A percentile compares a stretch with the other conserved stretches of the same genome.
Evolutionary conservation across 2,329 filamentous ascomycete genomes (phyloP).

Genomic region (Penicillium sp.): DNA sequence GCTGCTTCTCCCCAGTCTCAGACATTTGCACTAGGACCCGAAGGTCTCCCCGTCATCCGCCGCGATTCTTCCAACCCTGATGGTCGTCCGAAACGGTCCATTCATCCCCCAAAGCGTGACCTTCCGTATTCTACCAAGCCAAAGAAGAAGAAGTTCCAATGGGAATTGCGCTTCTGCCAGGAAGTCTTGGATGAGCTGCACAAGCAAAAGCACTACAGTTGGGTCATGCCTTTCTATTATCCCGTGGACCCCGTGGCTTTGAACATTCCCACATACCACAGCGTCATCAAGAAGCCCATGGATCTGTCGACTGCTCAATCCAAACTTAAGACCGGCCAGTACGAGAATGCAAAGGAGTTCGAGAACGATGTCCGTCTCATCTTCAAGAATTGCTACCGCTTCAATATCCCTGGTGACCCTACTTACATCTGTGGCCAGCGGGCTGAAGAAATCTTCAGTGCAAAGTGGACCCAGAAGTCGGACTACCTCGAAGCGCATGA

Average conservation of each 20-base stretch:
- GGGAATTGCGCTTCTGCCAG: constrained; percentile 87
- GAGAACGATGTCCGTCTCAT: constrained; percentile 80
- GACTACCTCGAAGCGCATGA: constrained; percentile 77
- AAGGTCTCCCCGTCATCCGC: constrained; percentile 77
- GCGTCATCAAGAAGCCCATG: constrained; percentile 95
- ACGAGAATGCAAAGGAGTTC: constrained; percentile 80
- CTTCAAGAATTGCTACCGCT: constrained; percentile 85
- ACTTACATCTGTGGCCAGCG: constrained; percentile 71
- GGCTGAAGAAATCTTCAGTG: constrained; percentile 72
- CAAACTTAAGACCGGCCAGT: constrained; percentile 76
- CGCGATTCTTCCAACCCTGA: constrained; percentile 78
- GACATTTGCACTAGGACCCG: constrained; percentile 73
- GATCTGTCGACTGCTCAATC: constrained; percentile 78
- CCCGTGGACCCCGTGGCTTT: constrained; percentile 92
- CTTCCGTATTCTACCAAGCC: constrained; percentile 85
- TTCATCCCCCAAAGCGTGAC: constrained; percentile 90
- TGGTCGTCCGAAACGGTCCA: constrained; percentile 85
- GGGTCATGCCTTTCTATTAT: constrained; percentile 73
- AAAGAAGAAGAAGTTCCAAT: constrained; percentile 85
- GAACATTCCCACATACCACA: constrained; percentile 90
- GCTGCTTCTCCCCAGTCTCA: constrained; percentile 44
- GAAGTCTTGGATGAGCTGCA: constrained; percentile 75
- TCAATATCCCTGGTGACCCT: constrained; percentile 78
- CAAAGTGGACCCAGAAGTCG: constrained; percentile 74
- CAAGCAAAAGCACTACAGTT: constrained; percentile 66